Evolutionary conservation across 768 basidiomycete genomes (phyloP), one percentile per base, ranked within the genome.

Genomic region (Collybiopsis luxurians): DNA sequence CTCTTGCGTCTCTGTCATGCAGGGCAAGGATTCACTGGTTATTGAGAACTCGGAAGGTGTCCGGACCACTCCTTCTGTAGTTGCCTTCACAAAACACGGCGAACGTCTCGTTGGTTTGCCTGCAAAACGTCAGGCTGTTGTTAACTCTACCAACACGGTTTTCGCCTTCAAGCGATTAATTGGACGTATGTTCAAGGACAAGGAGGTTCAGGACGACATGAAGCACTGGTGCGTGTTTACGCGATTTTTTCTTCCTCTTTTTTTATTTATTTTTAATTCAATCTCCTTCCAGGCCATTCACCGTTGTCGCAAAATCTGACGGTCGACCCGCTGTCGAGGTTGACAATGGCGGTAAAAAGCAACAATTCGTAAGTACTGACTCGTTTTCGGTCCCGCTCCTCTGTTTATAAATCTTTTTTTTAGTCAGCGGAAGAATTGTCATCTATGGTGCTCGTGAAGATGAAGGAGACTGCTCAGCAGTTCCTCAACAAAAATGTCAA

Each of bases 31-130:
- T 34, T 84, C 95, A 49, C 89, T 92, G 63, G 96, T 98, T 61
- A 89, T 99, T 63, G 97, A 98, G 76, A 98, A 98, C 78, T 79
- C 95, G 4, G 96, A 98, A 78, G 96, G 97, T 79, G 91, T 90
- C 56, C 87, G 97, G 63, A 98, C 97, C 60, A 99, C 97, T 15
- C 97, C 97, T 2, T 99, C 97, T 38, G 94, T 98, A 55, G 93
- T 98, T 63, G 96, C 96, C 38, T 99, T 99, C 82, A 94, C 97
- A 55, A 97, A 98, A 73, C 95, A 98, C 65, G 94, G 93, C 56
- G 97, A 99, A 71, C 93, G 96, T 57, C 81, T 98, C 30, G 89
- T 97, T 58, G 96, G 96, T 73, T 84, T 97, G 42, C 95, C 96
- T 23, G 97, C 96, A 11, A 95, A 98, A 75, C 92, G 95, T 48